These are phyloP conservation scores for Nasturtium officinale DNA, from an alignment of 345 rosid species.

Conservation along the genomic window DNA sequence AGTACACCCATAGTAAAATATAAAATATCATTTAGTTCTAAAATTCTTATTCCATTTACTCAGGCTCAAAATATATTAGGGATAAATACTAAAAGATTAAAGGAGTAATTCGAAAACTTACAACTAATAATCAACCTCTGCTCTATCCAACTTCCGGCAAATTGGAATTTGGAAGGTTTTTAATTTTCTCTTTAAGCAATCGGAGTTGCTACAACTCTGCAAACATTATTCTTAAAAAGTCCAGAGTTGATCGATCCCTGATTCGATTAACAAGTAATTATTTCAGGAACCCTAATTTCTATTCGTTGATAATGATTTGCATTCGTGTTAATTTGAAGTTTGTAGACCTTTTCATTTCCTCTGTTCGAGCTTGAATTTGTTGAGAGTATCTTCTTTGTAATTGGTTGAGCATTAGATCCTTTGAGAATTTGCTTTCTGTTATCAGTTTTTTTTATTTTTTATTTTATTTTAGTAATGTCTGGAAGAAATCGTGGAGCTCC, in stretches of 20 bases:
- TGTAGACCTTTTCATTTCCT: not conserved
- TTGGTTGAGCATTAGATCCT: conserved; percentile 6
- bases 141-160: not conserved
- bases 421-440: not conserved
- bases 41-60: too few relatives aligned
- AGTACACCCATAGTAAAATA: too few relatives aligned
- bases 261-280: conserved; percentile 11
- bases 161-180: not conserved
- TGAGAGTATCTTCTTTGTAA: not conserved
- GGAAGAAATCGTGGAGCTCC: conserved; percentile 60
- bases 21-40: too few relatives aligned
- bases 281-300: conserved; percentile 24
- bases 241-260: not conserved
- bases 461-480: too few relatives aligned
- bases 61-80: not conserved
- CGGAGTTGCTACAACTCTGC: not conserved
- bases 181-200: not conserved
- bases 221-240: not conserved
- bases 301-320: not conserved
- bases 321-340: conserved; percentile 13
- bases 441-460: conserved; percentile 17
- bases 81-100: not conserved
- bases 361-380: not conserved
- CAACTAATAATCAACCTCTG: not conserved
- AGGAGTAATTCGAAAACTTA: not conserved